Evolutionary conservation across 306 rosid species (phyloP), one percentile per base, ranked within the genome.

Genomic region (Quercus aquifolioides): DNA sequence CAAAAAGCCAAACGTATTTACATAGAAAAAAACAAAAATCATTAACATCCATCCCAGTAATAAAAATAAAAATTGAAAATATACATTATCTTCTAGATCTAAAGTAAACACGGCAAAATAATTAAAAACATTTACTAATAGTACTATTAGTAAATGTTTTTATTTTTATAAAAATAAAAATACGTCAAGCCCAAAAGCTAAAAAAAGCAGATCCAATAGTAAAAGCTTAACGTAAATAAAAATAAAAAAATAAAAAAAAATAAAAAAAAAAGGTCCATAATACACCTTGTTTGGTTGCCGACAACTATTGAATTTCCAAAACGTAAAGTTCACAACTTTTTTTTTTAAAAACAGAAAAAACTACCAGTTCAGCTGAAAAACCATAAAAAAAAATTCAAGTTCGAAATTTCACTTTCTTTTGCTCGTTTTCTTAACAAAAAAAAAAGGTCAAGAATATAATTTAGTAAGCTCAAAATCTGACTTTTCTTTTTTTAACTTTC

Each of bases 11-110:
- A 65, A 75, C 17, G 28, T 74, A 64, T 14, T 28, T 63, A 77
- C 60, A 13, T 67, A 6, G 19, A 77, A 20, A 54, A 10, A 13
- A 85, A 85, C 83, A 85, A 85, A 71, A 70, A 41, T n/a, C 58
- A 49, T 81, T 33, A 55, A 69, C 58, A 7, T 7, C 43, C 8
- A 52, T 46, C 55, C 49, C 69, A 62, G 60, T 49, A 62, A 74
- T 52, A 73, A 35, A 70, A 26, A 49, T 67, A 5, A n/a, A 10
- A 46, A 12, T 46, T 46, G 43, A 38, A 38, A 38, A 38, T 38
- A 46, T 12, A 46, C 54, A 11, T 46, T 3, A 46, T 46, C 54
- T 13, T 10, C 31, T 71, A 77, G 75, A 81, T 81, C 85, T 57
- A 72, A 63, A 81, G 14, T 19, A n/a, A 12, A 20, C 19, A 67